A percentile compares a stretch with the other conserved stretches of the same genome.
Evolutionary conservation across 129 eudicot species (phyloP).

Genomic region (Flaveria brownii): DNA sequence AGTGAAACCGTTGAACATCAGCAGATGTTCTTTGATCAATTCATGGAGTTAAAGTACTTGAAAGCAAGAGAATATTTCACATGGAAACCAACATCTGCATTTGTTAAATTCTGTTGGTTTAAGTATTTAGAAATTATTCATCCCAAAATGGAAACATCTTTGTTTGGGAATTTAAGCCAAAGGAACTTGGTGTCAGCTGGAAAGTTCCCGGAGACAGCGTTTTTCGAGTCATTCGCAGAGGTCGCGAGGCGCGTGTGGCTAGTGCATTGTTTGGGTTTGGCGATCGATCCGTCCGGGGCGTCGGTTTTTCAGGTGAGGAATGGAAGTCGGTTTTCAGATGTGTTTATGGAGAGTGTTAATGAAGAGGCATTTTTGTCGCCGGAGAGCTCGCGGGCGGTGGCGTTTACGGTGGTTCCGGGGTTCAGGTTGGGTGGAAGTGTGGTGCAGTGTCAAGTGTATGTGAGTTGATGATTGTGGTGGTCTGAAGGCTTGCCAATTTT

Average conservation of each 20-base stretch:
- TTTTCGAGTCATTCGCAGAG: slow-evolving; percentile 61
- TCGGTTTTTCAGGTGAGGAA: slow-evolving; percentile 63
- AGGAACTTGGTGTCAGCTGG: slow-evolving; percentile 46
- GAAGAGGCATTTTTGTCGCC: slow-evolving; percentile 64
- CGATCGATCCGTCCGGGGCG: slow-evolving; percentile 48
- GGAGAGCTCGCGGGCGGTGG: slow-evolving; percentile 53
- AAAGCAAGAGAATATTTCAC: slow-evolving; percentile 59
- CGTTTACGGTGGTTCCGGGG: slow-evolving; percentile 92
- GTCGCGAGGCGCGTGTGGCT: slow-evolving; percentile 82
- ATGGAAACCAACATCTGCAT: slow-evolving; percentile 72
- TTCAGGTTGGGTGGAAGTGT: slow-evolving; percentile 74
- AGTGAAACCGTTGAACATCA: slow-evolving; percentile 14
- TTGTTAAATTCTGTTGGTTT: slow-evolving; percentile 58
- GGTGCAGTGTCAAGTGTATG: slow-evolving; percentile 82
- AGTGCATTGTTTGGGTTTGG: slow-evolving; percentile 70
- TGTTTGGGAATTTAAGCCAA: slow-evolving; percentile 67
- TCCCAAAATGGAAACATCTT: slow-evolving; percentile 82
- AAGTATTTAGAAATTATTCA: slow-evolving; percentile 75
- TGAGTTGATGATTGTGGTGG: slow-evolving; percentile 29
- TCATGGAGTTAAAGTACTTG: slow-evolving; percentile 54
- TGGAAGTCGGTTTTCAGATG: slow-evolving; percentile 69
- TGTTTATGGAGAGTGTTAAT: slow-evolving; percentile 73
- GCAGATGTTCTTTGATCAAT: slow-evolving; percentile 55
- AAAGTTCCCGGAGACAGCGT: slow-evolving; percentile 59
- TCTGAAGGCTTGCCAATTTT: slow-evolving; percentile 25